Conservation (phyloP, 441 rosid species). For the Brassica hybrid region DNA sequence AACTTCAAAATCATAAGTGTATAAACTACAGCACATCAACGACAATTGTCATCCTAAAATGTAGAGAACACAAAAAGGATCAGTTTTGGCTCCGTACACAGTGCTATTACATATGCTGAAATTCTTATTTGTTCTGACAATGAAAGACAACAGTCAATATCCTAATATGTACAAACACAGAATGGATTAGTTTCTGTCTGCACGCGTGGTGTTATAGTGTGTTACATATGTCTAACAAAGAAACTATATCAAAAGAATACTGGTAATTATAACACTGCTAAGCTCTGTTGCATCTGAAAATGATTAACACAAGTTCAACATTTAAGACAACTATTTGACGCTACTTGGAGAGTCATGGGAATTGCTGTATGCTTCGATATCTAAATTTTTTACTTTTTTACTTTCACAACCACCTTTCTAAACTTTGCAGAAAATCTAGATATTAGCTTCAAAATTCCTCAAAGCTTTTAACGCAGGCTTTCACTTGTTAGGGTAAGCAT, state of each 20-base stretch:
- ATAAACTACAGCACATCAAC: constrained; percentile 16
- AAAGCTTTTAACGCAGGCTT: not conserved
- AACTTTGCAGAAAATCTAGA: constrained; percentile 5
- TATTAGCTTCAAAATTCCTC: not conserved
- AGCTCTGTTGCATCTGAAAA: constrained; percentile 6
- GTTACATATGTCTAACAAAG: not conserved
- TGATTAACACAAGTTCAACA: not conserved
- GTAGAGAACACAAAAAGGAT: constrained; percentile 5
- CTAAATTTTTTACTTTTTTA: not conserved
- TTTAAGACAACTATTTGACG: constrained; percentile 6
- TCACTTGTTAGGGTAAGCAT: not conserved
- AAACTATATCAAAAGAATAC: not conserved
- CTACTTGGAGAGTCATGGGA: not conserved
- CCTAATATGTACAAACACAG: constrained; percentile 25
- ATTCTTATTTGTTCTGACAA: not conserved
- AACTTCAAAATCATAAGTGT: not conserved
- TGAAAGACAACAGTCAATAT: constrained; percentile 13
- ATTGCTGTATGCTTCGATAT: not conserved
- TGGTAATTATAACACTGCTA: not conserved
- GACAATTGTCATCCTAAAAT: not conserved
- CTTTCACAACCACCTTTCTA: constrained; percentile 15
- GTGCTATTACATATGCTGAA: constrained; percentile 1
- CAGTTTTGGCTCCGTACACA: not conserved
- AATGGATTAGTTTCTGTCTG: not conserved
- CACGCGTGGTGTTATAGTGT: not conserved